phyloP scores from a whole-genome alignment of 2,329 filamentous ascomycete genomes.

The Venturia pyrina region DNA sequence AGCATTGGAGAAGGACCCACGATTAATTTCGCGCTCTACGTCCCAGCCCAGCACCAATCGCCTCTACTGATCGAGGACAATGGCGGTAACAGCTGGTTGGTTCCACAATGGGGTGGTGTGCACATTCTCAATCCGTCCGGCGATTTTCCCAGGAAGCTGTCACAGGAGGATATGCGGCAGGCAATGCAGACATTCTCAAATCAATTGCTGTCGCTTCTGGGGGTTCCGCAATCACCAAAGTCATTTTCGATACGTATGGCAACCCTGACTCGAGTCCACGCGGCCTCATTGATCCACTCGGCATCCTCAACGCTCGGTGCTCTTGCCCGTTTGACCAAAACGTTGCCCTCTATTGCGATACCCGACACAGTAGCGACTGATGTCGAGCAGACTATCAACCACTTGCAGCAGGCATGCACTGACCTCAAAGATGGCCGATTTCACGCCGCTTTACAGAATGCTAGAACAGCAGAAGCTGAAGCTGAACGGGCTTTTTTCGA shows the following conservation, averaged over 20 bases:
- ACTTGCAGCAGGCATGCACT: constrained; percentile 67
- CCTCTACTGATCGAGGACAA: constrained; percentile 52
- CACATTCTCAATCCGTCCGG: constrained; percentile 52
- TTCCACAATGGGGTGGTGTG: constrained; percentile 89
- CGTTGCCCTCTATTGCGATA: constrained; percentile 83
- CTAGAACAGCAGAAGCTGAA: constrained; percentile 74
- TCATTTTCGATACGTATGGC: constrained; percentile 79
- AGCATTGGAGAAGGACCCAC: constrained; percentile 90
- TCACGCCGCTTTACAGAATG: constrained; percentile 62
- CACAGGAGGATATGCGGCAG: constrained; percentile 58
- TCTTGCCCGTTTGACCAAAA: constrained; percentile 72
- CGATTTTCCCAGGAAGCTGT: constrained; percentile 37
- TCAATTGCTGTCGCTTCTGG: constrained; percentile 79
- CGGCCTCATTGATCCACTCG: constrained; percentile 74
- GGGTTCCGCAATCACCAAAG: constrained; percentile 64
- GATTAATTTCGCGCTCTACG: constrained; percentile 89
- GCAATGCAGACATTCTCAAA: constrained; percentile 84
- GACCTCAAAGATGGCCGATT: constrained; percentile 53
- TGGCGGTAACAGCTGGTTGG: constrained; percentile 65
- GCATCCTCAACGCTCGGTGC: constrained; percentile 93
- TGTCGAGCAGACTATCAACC: constrained; percentile 67
- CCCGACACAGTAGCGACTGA: constrained; percentile 78
- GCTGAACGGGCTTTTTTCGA: constrained; percentile 96
- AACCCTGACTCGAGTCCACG: constrained; percentile 74
- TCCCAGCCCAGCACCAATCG: constrained; percentile 58